These are phyloP conservation scores for Metschnikowia colocasiae DNA, from an alignment of 805 yeast species.

Conservation along the genomic window DNA sequence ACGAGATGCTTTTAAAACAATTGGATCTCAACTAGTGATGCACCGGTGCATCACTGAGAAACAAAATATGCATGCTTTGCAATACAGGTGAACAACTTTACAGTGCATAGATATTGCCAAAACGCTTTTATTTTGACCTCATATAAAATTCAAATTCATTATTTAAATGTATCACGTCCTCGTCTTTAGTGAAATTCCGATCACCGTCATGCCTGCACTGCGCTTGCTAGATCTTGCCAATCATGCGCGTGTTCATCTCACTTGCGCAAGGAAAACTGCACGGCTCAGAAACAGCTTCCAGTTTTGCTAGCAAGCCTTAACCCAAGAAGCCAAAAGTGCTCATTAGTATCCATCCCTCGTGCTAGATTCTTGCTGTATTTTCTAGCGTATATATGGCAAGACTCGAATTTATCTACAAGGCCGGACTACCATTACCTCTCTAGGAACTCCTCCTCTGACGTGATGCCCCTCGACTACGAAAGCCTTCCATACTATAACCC, in stretches of 20 bases:
- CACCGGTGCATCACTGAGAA: neutral
- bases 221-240: neutral
- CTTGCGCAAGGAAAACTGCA: slow-evolving; percentile 2
- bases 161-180: neutral
- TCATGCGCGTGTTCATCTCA: slow-evolving; percentile 1
- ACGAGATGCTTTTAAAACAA: slow-evolving; percentile 21
- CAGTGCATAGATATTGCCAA: neutral
- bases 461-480: slow-evolving; percentile 10
- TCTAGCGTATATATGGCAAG: neutral
- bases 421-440: neutral
- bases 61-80: neutral
- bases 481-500: slow-evolving; percentile 63
- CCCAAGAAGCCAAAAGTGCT: neutral
- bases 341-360: neutral
- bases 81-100: neutral
- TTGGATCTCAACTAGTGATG: slow-evolving; percentile 6
- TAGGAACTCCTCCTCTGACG: neutral
- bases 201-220: neutral
- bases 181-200: neutral
- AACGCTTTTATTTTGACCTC: neutral
- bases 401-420: neutral
- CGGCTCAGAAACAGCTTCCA: neutral
- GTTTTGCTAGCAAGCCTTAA: neutral
- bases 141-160: no score
- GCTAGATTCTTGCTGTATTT: neutral